Percentiles rank a stretch among this genome's conserved stretches.
Evolutionary conservation across 768 basidiomycete genomes (phyloP).

Genomic region (Galerina marginata): DNA sequence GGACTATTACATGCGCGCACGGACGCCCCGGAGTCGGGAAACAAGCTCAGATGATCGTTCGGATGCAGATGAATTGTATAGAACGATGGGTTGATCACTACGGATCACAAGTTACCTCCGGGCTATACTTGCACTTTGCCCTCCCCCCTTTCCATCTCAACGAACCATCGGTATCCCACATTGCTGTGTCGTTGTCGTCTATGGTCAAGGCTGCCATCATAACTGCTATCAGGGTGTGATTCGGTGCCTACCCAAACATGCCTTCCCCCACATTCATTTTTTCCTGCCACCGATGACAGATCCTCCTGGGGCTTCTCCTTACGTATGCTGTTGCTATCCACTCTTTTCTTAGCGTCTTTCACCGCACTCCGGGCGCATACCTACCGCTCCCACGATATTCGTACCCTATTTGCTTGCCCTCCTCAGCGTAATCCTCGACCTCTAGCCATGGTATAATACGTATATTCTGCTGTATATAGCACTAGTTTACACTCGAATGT

Average conservation of each 20-base stretch:
- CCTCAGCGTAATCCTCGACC: slow-evolving; percentile 23
- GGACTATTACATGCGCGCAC: slow-evolving; percentile 22
- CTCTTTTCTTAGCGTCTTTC: slow-evolving; percentile 46
- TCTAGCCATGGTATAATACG: slow-evolving; percentile 17
- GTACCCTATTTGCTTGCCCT: slow-evolving; percentile 38
- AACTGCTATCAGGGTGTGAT: slow-evolving; percentile 19
- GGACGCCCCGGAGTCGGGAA: slow-evolving; percentile 32
- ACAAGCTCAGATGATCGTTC: slow-evolving; percentile 41
- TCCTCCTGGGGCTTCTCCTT: slow-evolving; percentile 44
- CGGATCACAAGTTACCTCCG: slow-evolving; percentile 30
- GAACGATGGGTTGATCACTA: slow-evolving; percentile 25
- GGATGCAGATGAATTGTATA: slow-evolving; percentile 37
- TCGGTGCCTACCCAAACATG: slow-evolving; percentile 27
- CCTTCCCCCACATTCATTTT: slow-evolving; percentile 51
- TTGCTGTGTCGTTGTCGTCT: not conserved
- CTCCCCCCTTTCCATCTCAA: not conserved
- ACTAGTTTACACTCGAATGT: not conserved
- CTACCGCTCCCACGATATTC: slow-evolving; percentile 53
- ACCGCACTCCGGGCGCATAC: slow-evolving; percentile 54
- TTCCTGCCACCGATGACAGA: slow-evolving; percentile 43
- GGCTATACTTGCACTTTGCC: slow-evolving; percentile 5
- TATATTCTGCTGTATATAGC: slow-evolving; percentile 29
- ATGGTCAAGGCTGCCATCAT: slow-evolving; percentile 13
- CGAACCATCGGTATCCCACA: not conserved
- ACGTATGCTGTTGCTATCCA: slow-evolving; percentile 60